Evolutionary conservation across 1,284 basidiomycete species (phyloP).

Genomic region (Fomitopsis pinicola): DNA sequence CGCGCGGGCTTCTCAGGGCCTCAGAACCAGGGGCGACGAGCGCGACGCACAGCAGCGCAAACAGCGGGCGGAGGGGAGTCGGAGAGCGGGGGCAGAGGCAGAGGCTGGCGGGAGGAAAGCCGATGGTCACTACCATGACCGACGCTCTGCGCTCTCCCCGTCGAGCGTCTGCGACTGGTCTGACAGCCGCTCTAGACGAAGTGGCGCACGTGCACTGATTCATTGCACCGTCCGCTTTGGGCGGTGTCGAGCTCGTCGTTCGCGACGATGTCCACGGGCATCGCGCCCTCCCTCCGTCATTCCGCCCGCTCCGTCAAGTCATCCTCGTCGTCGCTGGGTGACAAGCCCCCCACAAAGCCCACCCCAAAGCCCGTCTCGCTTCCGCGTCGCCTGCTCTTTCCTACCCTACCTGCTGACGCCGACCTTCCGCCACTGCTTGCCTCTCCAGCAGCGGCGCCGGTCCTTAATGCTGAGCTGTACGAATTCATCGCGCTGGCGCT

Average conservation of each 20-base stretch:
- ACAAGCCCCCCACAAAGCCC: conserved; percentile 18
- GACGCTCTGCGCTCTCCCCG: background rate
- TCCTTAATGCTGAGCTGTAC: conserved; percentile 67
- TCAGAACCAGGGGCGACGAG: background rate
- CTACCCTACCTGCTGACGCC: conserved; percentile 40
- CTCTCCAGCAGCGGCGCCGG: conserved; percentile 36
- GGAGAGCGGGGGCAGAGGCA: background rate
- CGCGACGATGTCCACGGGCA: conserved; percentile 20
- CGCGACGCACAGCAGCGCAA: background rate
- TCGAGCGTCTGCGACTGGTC: background rate
- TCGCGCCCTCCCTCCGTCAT: conserved; percentile 19
- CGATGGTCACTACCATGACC: background rate
- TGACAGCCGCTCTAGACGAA: background rate
- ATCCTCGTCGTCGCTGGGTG: conserved; percentile 25
- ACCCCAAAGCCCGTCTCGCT: conserved; percentile 36
- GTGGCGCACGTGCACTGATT: background rate
- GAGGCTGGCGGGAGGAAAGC: background rate
- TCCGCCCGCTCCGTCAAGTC: conserved; percentile 26
- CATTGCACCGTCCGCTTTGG: background rate
- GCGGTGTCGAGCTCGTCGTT: conserved; percentile 6
- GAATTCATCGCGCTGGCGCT: conserved; percentile 75
- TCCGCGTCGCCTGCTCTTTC: conserved; percentile 68
- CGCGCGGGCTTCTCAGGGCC: background rate
- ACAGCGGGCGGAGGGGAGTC: no score
- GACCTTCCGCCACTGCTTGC: conserved; percentile 52